Conservation (phyloP, 371 early-diverging fungal species). For the Mucor saturninus region DNA sequence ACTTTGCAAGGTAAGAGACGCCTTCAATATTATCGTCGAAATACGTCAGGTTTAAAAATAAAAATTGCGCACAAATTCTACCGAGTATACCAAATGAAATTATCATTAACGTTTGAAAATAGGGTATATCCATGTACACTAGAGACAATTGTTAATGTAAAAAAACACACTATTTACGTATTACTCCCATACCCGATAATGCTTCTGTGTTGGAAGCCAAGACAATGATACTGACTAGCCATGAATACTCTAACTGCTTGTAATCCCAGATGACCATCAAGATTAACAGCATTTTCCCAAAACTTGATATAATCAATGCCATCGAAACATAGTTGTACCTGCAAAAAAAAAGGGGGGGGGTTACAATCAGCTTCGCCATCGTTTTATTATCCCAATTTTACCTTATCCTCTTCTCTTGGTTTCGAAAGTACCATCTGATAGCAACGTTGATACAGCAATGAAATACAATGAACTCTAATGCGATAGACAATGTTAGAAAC, state of each 20-base stretch:
- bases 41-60: slow-evolving; percentile 53
- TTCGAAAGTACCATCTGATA: slow-evolving; percentile 36
- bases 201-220: slow-evolving; percentile 88
- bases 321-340: slow-evolving; percentile 74
- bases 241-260: slow-evolving; percentile 80
- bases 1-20: slow-evolving; percentile 6
- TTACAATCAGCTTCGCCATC: too few species aligned
- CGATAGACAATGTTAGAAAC: neutral
- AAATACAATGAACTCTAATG: slow-evolving; percentile 51
- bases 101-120: slow-evolving; percentile 49
- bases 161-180: neutral
- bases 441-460: slow-evolving; percentile 46
- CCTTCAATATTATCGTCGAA: slow-evolving; percentile 8
- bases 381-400: neutral
- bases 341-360: neutral
- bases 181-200: slow-evolving; percentile 65
- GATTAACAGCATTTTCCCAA: slow-evolving; percentile 88
- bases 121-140: slow-evolving; percentile 62
- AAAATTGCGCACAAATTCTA: slow-evolving; percentile 53
- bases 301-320: slow-evolving; percentile 85
- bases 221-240: slow-evolving; percentile 80
- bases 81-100: slow-evolving; percentile 55
- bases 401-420: slow-evolving; percentile 23
- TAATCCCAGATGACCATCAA: slow-evolving; percentile 96
- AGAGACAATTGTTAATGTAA: too few species aligned